Evolutionary conservation across 2,329 filamentous ascomycete genomes (phyloP), one percentile per base, ranked within the genome.

Genomic region (Pseudodiploospora longispora): DNA sequence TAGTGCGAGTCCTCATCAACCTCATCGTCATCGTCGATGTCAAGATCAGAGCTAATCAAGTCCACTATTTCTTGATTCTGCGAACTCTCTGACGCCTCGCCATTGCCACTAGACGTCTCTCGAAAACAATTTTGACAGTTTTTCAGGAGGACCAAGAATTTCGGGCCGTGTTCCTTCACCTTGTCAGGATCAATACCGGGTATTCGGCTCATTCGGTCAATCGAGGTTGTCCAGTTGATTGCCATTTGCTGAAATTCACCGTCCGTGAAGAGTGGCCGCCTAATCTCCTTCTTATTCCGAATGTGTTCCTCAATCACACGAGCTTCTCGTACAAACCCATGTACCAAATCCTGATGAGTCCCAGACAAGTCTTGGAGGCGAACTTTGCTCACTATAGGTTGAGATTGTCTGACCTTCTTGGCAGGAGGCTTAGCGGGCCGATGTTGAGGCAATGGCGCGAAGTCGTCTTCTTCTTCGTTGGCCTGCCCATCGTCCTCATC

Each of bases 221-320:
- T 55, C 6, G 70, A 78, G 6, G 68, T 71, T 1, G 85, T 85
- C 70, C 85, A 84, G 31, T 71, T 64, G 40, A 88, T 78, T 9
- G 78, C 82, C 83, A 93, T 90, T 52, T 83, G 76, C 32, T 82
- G 78, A 41, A 89, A 73, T 10, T 87, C 72, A 27, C 71, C 72
- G 48, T 88, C 82, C 0, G 79, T 81, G 58, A 93, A 93, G 1
- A 83, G 67, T 4, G 75, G 72, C 27, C 70, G 68, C 6, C 77
- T 73, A 30, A 84, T 62, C 4, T 70, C 68, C 41, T 77, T 76
- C 27, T 69, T 68, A 49, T 79, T 76, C 53, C 83, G 75, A 27
- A 90, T 68, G 1, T 71, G 66, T 53, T 82, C 77, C 52, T 83
- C 79, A 10, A 79, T 44, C 19, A 63, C 62, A 54, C 76, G 80